Percentiles rank a stretch among this genome's conserved stretches.
Evolutionary conservation across 1,284 basidiomycete genomes (phyloP).

Genomic region (Fomitopsis betulina): DNA sequence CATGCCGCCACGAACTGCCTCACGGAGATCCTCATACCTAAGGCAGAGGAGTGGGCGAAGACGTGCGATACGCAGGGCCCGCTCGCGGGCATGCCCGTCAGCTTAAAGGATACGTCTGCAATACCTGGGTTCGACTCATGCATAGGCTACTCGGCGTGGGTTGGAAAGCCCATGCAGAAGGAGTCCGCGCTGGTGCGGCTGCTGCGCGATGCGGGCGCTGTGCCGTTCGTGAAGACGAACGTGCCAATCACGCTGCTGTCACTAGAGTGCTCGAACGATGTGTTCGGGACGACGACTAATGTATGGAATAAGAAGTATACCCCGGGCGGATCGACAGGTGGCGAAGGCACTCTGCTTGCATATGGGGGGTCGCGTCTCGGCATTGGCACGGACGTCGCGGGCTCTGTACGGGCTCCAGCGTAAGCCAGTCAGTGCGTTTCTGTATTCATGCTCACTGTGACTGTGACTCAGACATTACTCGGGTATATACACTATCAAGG

Average conservation of each 20-base stretch:
- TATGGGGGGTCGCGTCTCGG: slow-evolving; percentile 69
- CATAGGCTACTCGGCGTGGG: slow-evolving; percentile 69
- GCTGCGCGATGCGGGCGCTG: slow-evolving; percentile 63
- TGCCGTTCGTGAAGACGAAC: slow-evolving; percentile 79
- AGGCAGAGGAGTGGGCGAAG: slow-evolving; percentile 39
- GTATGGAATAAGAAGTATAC: slow-evolving; percentile 56
- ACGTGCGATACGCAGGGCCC: slow-evolving; percentile 42
- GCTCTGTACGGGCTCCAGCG: slow-evolving; percentile 71
- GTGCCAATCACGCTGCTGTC: slow-evolving; percentile 69
- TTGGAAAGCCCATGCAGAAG: slow-evolving; percentile 43
- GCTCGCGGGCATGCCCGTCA: slow-evolving; percentile 64
- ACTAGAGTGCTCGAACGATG: slow-evolving; percentile 68
- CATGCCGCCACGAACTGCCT: slow-evolving; percentile 54
- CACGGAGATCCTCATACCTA: slow-evolving; percentile 48
- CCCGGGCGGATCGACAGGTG: slow-evolving; percentile 67
- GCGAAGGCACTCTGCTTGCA: slow-evolving; percentile 67
- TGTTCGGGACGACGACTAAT: slow-evolving; percentile 65
- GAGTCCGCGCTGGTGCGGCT: slow-evolving; percentile 60
- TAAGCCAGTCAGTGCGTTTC: slow-evolving; percentile 31
- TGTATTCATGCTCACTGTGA: neutral
- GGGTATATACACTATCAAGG: slow-evolving; percentile 28
- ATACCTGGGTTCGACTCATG: slow-evolving; percentile 70
- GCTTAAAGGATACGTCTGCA: slow-evolving; percentile 63
- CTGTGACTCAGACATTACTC: slow-evolving; percentile 22
- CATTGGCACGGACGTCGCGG: slow-evolving; percentile 71